These are phyloP conservation scores for Phialophora macrospora DNA, from an alignment of 2,329 filamentous ascomycete genomes.

Conservation along the genomic window DNA sequence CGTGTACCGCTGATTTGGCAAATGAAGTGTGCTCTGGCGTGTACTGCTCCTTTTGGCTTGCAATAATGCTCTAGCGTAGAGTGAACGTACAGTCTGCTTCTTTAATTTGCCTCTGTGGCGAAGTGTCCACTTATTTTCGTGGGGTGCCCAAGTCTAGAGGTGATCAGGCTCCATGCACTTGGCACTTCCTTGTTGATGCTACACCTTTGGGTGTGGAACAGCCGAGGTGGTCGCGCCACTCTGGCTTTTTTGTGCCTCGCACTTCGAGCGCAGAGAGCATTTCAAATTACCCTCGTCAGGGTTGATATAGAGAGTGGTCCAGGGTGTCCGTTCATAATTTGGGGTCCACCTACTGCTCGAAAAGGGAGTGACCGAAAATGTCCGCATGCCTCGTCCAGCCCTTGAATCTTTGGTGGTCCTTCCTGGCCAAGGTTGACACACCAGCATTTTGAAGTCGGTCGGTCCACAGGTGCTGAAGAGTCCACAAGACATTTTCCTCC, in stretches of 20 bases:
- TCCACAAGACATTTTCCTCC: not conserved
- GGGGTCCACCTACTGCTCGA: not conserved
- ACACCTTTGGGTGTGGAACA: not conserved
- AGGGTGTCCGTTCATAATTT: not conserved
- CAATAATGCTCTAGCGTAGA: not conserved
- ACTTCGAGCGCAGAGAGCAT: not conserved
- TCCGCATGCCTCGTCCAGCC: constrained; percentile 2
- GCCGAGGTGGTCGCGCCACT: not conserved
- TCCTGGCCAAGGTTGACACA: not conserved
- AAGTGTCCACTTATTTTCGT: not conserved
- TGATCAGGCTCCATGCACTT: constrained; percentile 20
- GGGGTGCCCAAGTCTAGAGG: constrained; percentile 17
- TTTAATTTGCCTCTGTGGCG: not conserved
- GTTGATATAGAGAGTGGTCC: not conserved
- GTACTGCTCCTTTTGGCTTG: not conserved
- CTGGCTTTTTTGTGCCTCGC: not conserved
- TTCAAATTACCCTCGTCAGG: constrained; percentile 11
- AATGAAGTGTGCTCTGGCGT: not conserved
- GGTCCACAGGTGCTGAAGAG: not conserved
- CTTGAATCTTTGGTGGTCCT: not conserved
- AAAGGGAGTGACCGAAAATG: constrained; percentile 1
- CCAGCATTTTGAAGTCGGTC: not conserved
- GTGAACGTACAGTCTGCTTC: not conserved
- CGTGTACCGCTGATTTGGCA: not conserved
- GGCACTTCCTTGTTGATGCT: not conserved